Evolutionary conservation across 1,139 yeast species (phyloP).

Genomic region (Scheffersomyces cryptocercus): DNA sequence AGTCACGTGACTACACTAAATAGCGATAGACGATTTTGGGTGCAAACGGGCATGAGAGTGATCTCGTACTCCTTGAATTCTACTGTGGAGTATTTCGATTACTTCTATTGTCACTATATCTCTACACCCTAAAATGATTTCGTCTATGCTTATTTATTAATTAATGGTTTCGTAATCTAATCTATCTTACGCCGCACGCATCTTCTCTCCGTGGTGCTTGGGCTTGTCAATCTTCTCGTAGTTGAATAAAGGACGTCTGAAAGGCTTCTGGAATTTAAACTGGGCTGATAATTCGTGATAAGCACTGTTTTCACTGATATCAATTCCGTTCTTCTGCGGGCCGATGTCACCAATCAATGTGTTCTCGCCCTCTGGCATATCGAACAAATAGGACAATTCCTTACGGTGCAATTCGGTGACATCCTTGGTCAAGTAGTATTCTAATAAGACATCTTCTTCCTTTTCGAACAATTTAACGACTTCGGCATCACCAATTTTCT

Average conservation of each 20-base stretch:
- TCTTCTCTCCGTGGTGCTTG: slow-evolving; percentile 14
- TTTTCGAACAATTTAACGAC: slow-evolving; percentile 20
- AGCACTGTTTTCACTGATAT: slow-evolving; percentile 12
- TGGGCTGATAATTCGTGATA: slow-evolving; percentile 20
- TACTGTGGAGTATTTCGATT: too few relatives aligned
- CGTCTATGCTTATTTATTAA: too few relatives aligned
- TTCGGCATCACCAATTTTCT: slow-evolving; percentile 19
- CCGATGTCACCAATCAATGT: slow-evolving; percentile 18
- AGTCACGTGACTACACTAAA: too few relatives aligned
- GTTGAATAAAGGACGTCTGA: slow-evolving; percentile 24
- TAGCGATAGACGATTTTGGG: too few relatives aligned
- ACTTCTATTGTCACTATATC: too few relatives aligned
- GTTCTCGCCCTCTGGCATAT: slow-evolving; percentile 20
- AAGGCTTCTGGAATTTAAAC: slow-evolving; percentile 21
- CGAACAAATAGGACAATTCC: slow-evolving; percentile 20
- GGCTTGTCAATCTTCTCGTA: slow-evolving; percentile 24
- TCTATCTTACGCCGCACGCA: too few relatives aligned
- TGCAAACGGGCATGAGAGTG: too few relatives aligned
- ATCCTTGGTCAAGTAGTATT: slow-evolving; percentile 31
- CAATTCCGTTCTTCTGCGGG: slow-evolving; percentile 12
- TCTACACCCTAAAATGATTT: too few relatives aligned
- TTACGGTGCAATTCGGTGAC: slow-evolving; percentile 25
- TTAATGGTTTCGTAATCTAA: too few relatives aligned
- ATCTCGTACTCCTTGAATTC: too few relatives aligned
- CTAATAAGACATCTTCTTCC: slow-evolving; percentile 28